These are phyloP conservation scores for Senna tora DNA, from an alignment of 306 rosid species.

Conservation along the genomic window DNA sequence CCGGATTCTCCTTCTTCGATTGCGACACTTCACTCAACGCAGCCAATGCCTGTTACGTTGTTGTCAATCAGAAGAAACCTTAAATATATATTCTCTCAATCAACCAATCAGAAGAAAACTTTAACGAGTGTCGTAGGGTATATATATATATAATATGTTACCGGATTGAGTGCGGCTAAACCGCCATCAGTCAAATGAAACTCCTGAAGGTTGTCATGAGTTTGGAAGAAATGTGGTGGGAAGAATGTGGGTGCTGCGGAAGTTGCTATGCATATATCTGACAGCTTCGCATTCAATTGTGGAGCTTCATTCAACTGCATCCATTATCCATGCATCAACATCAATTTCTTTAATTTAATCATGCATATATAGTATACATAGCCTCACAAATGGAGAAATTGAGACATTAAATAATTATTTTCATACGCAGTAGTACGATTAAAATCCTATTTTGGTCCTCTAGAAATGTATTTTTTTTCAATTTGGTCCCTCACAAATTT, in stretches of 20 bases:
- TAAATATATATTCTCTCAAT: too few species aligned
- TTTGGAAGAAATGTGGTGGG: not conserved
- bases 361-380: too few species aligned
- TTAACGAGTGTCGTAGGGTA: too few species aligned
- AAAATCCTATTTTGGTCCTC: too few species aligned
- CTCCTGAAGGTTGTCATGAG: not conserved
- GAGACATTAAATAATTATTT: too few species aligned
- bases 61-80: not conserved
- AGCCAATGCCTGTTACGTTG: slow-evolving; percentile 36
- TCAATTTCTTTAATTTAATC: too few species aligned
- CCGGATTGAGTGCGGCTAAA: not conserved
- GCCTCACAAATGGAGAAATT: too few species aligned
- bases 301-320: not conserved
- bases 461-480: too few species aligned
- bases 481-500: too few species aligned
- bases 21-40: slow-evolving; percentile 54
- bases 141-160: not conserved
- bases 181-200: slow-evolving; percentile 7
- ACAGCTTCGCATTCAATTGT: not conserved
- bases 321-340: not conserved
- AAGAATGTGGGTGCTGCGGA: not conserved
- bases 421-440: too few species aligned
- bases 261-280: not conserved
- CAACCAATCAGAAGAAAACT: not conserved
- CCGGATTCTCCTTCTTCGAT: slow-evolving; percentile 29